These are phyloP conservation scores for Alternaria arbusti DNA, from an alignment of 2,329 filamentous ascomycete species.

Conservation along the genomic window DNA sequence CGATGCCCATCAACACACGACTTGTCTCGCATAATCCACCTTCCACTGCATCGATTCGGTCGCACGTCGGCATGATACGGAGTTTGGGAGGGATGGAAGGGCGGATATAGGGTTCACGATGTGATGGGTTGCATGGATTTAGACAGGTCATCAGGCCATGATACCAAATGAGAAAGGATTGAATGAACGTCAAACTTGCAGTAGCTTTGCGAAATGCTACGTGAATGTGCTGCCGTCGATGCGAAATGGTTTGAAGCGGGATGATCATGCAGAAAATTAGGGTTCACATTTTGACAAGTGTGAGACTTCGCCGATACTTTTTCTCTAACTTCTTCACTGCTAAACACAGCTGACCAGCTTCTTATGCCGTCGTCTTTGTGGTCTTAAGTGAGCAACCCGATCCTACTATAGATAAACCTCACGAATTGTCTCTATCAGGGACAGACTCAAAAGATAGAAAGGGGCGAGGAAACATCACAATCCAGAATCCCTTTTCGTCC, in stretches of 20 bases:
- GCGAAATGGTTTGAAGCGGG: neutral
- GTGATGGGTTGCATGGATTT: constrained; percentile 22
- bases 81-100: constrained; percentile 12
- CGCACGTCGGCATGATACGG: constrained; percentile 17
- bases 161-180: constrained; percentile 14
- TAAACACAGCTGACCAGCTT: too few relatives aligned
- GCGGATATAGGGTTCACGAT: constrained; percentile 4
- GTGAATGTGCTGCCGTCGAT: neutral
- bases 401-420: too few relatives aligned
- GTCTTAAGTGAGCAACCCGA: too few relatives aligned
- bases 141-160: constrained; percentile 14
- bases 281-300: neutral
- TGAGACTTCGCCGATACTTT: neutral
- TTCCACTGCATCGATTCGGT: constrained; percentile 24
- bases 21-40: constrained; percentile 15
- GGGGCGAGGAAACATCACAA: neutral
- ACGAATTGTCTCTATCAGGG: too few relatives aligned
- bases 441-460: too few relatives aligned
- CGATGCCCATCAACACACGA: constrained; percentile 9
- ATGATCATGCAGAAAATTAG: neutral
- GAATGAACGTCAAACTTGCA: neutral
- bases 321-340: too few relatives aligned
- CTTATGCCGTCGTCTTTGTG: too few relatives aligned
- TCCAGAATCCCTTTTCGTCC: neutral
- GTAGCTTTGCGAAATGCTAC: neutral